These are phyloP conservation scores for Solanum appendiculatum DNA, from an alignment of 257 asterid genomes.

Conservation along the genomic window DNA sequence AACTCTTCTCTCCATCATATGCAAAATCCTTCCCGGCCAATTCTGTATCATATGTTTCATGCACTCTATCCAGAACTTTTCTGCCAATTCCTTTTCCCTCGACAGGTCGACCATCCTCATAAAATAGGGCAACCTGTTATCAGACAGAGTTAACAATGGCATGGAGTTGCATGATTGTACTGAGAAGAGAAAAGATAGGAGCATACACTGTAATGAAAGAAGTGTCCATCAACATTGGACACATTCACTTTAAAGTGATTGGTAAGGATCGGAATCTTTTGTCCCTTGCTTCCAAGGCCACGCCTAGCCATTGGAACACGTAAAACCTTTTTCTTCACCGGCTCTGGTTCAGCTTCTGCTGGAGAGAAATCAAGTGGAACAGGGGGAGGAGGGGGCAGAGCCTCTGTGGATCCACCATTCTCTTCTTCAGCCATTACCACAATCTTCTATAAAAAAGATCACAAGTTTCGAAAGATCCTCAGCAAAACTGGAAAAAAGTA, in stretches of 20 bases:
- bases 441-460: neutral
- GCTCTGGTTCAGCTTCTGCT: conserved; percentile 33
- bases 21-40: conserved; percentile 75
- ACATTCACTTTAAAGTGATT: conserved; percentile 84
- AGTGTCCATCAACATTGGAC: conserved; percentile 53
- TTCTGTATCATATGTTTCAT: conserved; percentile 59
- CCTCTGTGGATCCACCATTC: conserved; percentile 38
- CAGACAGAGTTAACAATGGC: neutral
- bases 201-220: conserved; percentile 86
- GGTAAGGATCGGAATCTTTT: conserved; percentile 55
- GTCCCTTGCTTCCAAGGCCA: conserved; percentile 68
- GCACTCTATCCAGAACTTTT: conserved; percentile 76
- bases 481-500: neutral
- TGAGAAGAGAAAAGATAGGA: neutral
- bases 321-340: conserved; percentile 34
- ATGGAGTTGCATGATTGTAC: neutral
- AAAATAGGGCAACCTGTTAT: conserved; percentile 73
- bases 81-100: conserved; percentile 95
- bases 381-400: conserved; percentile 84
- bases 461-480: neutral
- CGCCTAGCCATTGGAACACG: conserved; percentile 81
- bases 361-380: conserved; percentile 62
- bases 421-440: conserved; percentile 14
- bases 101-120: conserved; percentile 90
- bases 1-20: conserved; percentile 85